phyloP scores from a whole-genome alignment of 768 basidiomycete genomes.

The Lenzites betulinus region DNA sequence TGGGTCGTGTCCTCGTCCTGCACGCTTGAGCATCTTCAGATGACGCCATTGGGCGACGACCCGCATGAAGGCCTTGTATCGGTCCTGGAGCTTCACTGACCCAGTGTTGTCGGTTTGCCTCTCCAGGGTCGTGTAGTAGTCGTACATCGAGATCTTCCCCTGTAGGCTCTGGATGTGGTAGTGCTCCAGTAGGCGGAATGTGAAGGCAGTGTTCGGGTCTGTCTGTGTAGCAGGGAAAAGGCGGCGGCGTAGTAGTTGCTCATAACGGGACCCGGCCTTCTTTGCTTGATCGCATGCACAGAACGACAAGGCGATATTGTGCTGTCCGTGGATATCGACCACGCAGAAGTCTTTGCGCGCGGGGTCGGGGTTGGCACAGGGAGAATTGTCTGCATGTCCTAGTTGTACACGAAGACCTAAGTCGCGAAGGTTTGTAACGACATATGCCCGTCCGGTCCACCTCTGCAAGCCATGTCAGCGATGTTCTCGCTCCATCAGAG shows the following conservation, averaged over 20 bases:
- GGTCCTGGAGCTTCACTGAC: conserved; percentile 20
- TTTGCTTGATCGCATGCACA: not conserved
- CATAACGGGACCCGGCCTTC: not conserved
- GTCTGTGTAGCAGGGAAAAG: not conserved
- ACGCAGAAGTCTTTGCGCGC: not conserved
- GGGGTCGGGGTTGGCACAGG: not conserved
- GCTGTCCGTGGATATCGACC: conserved; percentile 1
- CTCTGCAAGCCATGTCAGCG: too few relatives aligned
- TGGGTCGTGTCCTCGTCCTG: conserved; percentile 23
- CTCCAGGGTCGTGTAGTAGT: conserved; percentile 34
- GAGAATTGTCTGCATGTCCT: not conserved
- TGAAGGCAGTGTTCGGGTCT: not conserved
- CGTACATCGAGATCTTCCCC: conserved; percentile 35
- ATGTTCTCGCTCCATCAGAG: too few relatives aligned
- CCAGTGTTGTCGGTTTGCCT: conserved; percentile 33
- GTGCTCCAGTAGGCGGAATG: not conserved
- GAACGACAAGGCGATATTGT: not conserved
- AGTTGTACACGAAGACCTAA: not conserved
- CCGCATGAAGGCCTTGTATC: conserved; percentile 17
- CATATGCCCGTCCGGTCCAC: too few relatives aligned
- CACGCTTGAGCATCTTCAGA: conserved; percentile 25
- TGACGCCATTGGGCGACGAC: conserved; percentile 21
- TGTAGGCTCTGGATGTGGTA: conserved; percentile 36
- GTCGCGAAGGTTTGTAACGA: too few relatives aligned
- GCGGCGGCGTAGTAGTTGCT: not conserved